Evolutionary conservation across 2,329 filamentous ascomycete genomes (phyloP), one percentile per base, ranked within the genome.

Genomic region (Exophiala bonariae): DNA sequence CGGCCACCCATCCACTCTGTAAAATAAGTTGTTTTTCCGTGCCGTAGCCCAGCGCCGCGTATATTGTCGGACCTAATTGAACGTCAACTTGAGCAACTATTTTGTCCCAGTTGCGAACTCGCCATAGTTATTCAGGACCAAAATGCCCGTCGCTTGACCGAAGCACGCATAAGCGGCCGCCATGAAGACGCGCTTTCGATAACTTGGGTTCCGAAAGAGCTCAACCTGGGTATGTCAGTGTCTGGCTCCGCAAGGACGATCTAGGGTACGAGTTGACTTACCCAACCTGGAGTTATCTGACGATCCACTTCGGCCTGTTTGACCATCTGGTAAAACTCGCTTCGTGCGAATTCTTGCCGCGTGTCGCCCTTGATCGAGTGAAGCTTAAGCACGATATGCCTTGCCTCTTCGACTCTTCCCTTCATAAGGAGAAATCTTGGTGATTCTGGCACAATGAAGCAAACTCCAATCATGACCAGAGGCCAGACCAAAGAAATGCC

Each of bases 361-460:
- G 46, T 41, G 30, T 55, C 52, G 33, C 36, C 42, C 41, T 47
- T 47, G 16, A 60, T 44, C 1, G 47, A 26, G 16, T 61, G 59
- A 1, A 62, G 44, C 17, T 46, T 54, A 22, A 46, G 44, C 2
- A 61, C 49, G 18, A 54, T 58, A 6, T 47, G 22, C 5, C 60
- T 47, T 6, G 60, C 60, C 14, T 54, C 60, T n/a, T 60, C 53
- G 2, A 56, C 28, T 30, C 48, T 47, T 23, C 56, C 56, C 30
- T 60, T 55, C 59, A 62, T 60, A 44, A 61, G 52, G 16, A 62
- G 49, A 35, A 56, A 62, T 8, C 59, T 52, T 9, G 60, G 61
- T 1, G 54, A 59, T 45, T 63, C 59, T 6, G 61, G 61, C 18
- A 59, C 54, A 45, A 63, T 57, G 3, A 55, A 46, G 13, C 40